Conservation (phyloP, 176 grass and related monocot genomes). For the Phragmites australis region DNA sequence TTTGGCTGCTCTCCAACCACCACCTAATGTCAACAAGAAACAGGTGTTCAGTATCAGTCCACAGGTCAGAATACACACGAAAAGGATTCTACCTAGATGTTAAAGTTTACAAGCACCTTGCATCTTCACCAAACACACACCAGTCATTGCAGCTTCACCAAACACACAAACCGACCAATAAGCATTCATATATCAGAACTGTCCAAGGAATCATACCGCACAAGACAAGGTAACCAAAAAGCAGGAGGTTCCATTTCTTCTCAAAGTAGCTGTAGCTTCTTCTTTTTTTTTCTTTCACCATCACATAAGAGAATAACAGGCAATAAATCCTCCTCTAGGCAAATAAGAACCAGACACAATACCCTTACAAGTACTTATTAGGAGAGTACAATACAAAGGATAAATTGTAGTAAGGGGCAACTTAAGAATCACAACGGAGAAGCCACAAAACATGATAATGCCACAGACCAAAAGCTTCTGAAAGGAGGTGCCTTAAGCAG, state of each 20-base stretch:
- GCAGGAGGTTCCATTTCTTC: constrained; percentile 31
- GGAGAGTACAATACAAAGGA: constrained; percentile 31
- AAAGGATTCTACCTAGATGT: neutral
- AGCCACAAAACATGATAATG: constrained; percentile 27
- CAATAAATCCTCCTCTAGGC: constrained; percentile 33
- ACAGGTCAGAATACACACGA: neutral
- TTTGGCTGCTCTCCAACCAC: constrained; percentile 27
- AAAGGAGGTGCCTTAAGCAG: constrained; percentile 39
- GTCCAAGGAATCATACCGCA: neutral
- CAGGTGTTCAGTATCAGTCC: neutral
- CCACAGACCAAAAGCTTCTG: constrained; percentile 22
- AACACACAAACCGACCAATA: neutral
- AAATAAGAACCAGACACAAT: constrained; percentile 36
- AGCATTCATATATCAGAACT: neutral
- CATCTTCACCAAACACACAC: constrained; percentile 11
- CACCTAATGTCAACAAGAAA: neutral
- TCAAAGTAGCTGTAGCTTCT: constrained; percentile 29
- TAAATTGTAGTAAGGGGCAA: constrained; percentile 32
- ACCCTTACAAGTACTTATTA: constrained; percentile 39
- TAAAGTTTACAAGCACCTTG: neutral
- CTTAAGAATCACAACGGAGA: constrained; percentile 33
- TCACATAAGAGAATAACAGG: constrained; percentile 38
- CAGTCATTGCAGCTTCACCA: neutral
- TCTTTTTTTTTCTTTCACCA: constrained; percentile 34
- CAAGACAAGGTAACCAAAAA: neutral